Percentiles rank a stretch among this genome's conserved stretches.
phyloP scores from a whole-genome alignment of 495 filamentous ascomycete genomes.

The Echria macrotheca region DNA sequence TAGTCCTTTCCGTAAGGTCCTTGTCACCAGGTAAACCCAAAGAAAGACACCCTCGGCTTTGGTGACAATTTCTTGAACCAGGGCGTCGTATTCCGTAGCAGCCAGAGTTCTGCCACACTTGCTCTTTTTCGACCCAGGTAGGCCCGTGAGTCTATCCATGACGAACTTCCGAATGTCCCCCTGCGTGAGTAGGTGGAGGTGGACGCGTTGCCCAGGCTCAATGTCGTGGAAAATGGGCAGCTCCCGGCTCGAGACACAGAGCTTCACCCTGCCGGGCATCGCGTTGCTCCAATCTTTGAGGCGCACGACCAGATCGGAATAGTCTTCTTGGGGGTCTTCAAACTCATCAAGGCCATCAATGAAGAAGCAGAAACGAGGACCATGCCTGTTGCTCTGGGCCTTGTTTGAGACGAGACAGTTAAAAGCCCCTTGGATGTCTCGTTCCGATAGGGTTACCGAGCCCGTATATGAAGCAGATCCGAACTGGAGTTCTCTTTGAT shows the following conservation, averaged over 20 bases:
- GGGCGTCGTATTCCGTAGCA: slow-evolving; percentile 11
- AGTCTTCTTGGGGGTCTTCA: slow-evolving; percentile 14
- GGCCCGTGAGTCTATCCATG: slow-evolving; percentile 4
- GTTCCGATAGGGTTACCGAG: background rate
- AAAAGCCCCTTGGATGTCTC: background rate
- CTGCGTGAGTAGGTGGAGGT: slow-evolving; percentile 6
- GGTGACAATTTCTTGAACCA: background rate
- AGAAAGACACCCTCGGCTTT: slow-evolving; percentile 6
- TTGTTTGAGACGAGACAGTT: background rate
- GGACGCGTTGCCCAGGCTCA: background rate
- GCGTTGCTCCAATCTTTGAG: slow-evolving; percentile 5
- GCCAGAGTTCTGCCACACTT: slow-evolving; percentile 1
- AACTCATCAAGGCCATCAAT: slow-evolving; percentile 35
- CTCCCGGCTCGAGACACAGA: slow-evolving; percentile 40
- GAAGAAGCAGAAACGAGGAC: slow-evolving; percentile 1
- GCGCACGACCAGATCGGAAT: background rate
- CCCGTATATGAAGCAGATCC: background rate
- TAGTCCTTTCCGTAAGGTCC: background rate
- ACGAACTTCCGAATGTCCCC: slow-evolving; percentile 8
- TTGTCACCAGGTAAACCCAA: background rate
- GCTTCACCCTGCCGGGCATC: slow-evolving; percentile 24
- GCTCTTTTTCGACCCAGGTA: slow-evolving; percentile 4
- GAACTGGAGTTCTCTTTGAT: background rate
- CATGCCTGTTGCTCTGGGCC: background rate
- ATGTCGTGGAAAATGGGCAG: slow-evolving; percentile 32